Evolutionary conservation across 1,139 yeast species (phyloP).

Genomic region (Candida neerlandica): DNA sequence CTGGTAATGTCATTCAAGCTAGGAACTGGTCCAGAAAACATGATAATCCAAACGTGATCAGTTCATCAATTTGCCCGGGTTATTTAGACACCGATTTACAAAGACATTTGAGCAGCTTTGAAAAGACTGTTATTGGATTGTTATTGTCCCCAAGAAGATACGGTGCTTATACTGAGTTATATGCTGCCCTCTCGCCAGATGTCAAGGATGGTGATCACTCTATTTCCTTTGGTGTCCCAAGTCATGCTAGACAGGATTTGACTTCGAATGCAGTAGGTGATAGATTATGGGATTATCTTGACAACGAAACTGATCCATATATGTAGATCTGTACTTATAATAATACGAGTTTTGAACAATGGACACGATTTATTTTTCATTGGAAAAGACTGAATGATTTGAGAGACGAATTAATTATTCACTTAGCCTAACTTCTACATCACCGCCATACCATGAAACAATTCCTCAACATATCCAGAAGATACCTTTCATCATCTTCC

Average conservation of each 20-base stretch:
- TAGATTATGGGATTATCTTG: slow-evolving; percentile 15
- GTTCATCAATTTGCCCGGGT: slow-evolving; percentile 51
- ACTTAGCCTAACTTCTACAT: neutral
- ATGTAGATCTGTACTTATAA: slow-evolving; percentile 4
- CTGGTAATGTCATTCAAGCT: slow-evolving; percentile 44
- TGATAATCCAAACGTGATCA: slow-evolving; percentile 38
- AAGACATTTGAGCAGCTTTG: slow-evolving; percentile 25
- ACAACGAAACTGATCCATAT: slow-evolving; percentile 13
- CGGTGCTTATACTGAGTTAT: slow-evolving; percentile 28
- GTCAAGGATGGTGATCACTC: slow-evolving; percentile 16
- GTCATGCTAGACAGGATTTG: slow-evolving; percentile 19
- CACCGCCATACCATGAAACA: neutral
- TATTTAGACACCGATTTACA: slow-evolving; percentile 41
- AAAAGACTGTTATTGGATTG: slow-evolving; percentile 8
- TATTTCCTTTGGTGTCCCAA: slow-evolving; percentile 29
- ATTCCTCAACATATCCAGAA: slow-evolving; percentile 1
- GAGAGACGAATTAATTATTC: neutral
- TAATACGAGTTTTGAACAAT: neutral
- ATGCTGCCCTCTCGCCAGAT: slow-evolving; percentile 25
- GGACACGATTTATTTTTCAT: neutral
- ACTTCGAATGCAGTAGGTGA: slow-evolving; percentile 16
- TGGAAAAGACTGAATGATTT: neutral
- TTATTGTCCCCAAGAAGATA: slow-evolving; percentile 12
- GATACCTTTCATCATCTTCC: neutral
- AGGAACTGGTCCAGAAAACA: slow-evolving; percentile 43